phyloP scores from a whole-genome alignment of 2,329 filamentous ascomycete genomes.

The Cladosporium cucumerinum region DNA sequence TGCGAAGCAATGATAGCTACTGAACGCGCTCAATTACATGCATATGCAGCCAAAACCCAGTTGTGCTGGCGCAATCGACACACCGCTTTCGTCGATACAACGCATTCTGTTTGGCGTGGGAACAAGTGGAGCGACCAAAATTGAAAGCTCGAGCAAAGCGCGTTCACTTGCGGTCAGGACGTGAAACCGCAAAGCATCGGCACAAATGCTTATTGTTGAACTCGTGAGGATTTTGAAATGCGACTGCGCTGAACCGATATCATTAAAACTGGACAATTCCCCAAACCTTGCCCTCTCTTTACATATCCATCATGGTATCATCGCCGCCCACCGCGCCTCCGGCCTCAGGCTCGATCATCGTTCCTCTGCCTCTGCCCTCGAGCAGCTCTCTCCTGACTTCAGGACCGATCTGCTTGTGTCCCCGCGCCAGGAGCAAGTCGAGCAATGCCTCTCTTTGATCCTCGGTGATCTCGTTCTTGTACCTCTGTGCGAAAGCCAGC shows the following conservation, averaged over 20 bases:
- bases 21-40: too few relatives aligned
- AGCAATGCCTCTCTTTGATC: conserved; percentile 88
- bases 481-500: conserved; percentile 87
- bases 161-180: too few relatives aligned
- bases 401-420: conserved; percentile 83
- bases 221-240: not conserved
- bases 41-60: too few relatives aligned
- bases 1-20: not conserved
- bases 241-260: conserved; percentile 7
- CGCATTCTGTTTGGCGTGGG: too few relatives aligned
- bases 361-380: conserved; percentile 80
- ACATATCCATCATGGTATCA: conserved; percentile 75
- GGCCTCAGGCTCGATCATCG: conserved; percentile 60
- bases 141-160: too few relatives aligned
- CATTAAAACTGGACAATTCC: not conserved
- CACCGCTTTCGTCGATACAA: too few relatives aligned
- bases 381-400: conserved; percentile 87
- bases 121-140: too few relatives aligned
- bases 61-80: too few relatives aligned
- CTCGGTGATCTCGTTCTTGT: conserved; percentile 93
- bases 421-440: conserved; percentile 78
- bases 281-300: not conserved
- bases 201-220: not conserved
- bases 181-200: too few relatives aligned
- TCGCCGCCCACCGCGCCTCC: conserved; percentile 61